phyloP scores from a whole-genome alignment of 768 basidiomycete species.

The Lentinula aciculospora region DNA sequence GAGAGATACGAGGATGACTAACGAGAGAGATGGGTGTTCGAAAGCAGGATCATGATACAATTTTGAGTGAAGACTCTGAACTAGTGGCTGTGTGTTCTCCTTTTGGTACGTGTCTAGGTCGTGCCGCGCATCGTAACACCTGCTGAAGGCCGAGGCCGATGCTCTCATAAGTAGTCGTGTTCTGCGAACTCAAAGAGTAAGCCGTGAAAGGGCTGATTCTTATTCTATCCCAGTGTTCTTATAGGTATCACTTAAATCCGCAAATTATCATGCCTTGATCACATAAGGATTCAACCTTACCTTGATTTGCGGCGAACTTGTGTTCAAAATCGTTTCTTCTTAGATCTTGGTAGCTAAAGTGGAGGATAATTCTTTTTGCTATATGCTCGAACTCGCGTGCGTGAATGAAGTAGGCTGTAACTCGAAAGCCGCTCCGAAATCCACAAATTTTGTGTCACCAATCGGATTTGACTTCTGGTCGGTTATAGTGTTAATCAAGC shows the following conservation, averaged over 20 bases:
- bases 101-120: neutral
- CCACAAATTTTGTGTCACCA: no score
- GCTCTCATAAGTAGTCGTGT: neutral
- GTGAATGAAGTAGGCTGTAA: no score
- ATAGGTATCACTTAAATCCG: no score
- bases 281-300: no score
- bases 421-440: no score
- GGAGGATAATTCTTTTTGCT: no score
- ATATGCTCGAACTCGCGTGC: no score
- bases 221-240: neutral
- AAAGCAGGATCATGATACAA: conserved; percentile 4
- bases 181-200: neutral
- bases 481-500: no score
- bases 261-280: no score
- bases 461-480: no score
- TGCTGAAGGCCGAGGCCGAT: neutral
- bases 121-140: neutral
- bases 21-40: neutral
- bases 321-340: no score
- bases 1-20: neutral
- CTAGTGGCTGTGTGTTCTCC: neutral
- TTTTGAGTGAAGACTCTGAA: neutral
- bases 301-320: neutral
- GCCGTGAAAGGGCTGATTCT: neutral
- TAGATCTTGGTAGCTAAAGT: no score